These are phyloP conservation scores for Metschnikowia amazonensis DNA, from an alignment of 805 yeast species.

Conservation along the genomic window DNA sequence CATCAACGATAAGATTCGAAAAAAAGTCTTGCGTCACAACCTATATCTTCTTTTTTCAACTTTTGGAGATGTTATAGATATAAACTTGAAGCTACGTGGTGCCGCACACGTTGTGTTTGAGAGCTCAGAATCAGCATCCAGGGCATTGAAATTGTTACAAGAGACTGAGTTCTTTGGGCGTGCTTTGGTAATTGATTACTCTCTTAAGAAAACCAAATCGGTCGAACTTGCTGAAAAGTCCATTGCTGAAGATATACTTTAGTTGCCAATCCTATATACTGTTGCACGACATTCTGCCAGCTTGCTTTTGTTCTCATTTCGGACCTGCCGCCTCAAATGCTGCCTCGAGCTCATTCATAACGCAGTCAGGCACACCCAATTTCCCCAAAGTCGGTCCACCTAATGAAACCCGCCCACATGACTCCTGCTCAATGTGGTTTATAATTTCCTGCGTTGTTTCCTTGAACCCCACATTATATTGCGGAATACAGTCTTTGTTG, in stretches of 20 bases:
- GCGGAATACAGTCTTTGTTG: slow-evolving; percentile 65
- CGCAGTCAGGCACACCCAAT: slow-evolving; percentile 87
- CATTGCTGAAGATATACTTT: slow-evolving; percentile 1
- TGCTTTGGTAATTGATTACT: slow-evolving; percentile 35
- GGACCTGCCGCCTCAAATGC: slow-evolving; percentile 33
- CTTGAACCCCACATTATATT: slow-evolving; percentile 65
- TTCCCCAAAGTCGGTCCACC: slow-evolving; percentile 79
- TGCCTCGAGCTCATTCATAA: slow-evolving; percentile 55
- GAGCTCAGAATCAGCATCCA: slow-evolving; percentile 45
- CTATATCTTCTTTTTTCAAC: slow-evolving; percentile 57
- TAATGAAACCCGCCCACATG: slow-evolving; percentile 42
- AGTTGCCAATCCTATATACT: background rate
- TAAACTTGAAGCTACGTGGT: slow-evolving; percentile 52
- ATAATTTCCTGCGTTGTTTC: slow-evolving; percentile 37
- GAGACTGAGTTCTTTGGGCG: slow-evolving; percentile 52
- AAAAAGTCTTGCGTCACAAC: slow-evolving; percentile 44
- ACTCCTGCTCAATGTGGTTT: slow-evolving; percentile 27
- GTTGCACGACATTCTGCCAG: background rate
- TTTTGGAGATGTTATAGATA: slow-evolving; percentile 61
- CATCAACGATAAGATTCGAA: slow-evolving; percentile 53
- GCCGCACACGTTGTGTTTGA: slow-evolving; percentile 63
- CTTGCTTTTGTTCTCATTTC: background rate
- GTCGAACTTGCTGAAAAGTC: slow-evolving; percentile 17
- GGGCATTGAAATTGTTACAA: slow-evolving; percentile 48
- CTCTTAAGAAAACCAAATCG: slow-evolving; percentile 26